A percentile compares a stretch with the other conserved stretches of the same genome.
phyloP scores from a whole-genome alignment of 805 yeast genomes.

The Candida alai region DNA sequence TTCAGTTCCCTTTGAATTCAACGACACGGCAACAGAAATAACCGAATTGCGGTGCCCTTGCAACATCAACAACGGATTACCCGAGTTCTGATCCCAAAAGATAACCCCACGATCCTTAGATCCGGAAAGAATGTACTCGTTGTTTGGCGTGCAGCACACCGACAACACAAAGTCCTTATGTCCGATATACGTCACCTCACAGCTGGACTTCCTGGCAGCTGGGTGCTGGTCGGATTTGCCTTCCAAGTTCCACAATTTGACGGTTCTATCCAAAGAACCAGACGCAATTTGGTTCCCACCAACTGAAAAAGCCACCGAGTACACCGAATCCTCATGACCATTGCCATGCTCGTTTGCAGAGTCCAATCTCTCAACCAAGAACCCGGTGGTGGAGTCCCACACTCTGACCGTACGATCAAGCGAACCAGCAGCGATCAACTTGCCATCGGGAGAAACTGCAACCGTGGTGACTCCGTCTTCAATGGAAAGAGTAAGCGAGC shows the following conservation, averaged over 20 bases:
- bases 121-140: slow-evolving; percentile 86
- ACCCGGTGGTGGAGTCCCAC: slow-evolving; percentile 93
- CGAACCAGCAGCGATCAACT: slow-evolving; percentile 92
- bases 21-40: slow-evolving; percentile 88
- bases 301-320: slow-evolving; percentile 89
- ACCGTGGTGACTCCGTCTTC: slow-evolving; percentile 99
- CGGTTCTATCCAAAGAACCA: slow-evolving; percentile 93
- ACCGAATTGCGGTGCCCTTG: slow-evolving; percentile 97
- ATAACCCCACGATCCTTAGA: slow-evolving; percentile 96
- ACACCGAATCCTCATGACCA: slow-evolving; percentile 95
- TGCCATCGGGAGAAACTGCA: slow-evolving; percentile 94
- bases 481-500: slow-evolving; percentile 81
- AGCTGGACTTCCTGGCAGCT: slow-evolving; percentile 44
- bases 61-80: slow-evolving; percentile 89
- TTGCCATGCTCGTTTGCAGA: slow-evolving; percentile 84
- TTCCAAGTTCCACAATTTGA: slow-evolving; percentile 90
- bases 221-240: slow-evolving; percentile 38
- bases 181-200: slow-evolving; percentile 91
- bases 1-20: slow-evolving; percentile 65
- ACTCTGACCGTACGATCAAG: slow-evolving; percentile 93
- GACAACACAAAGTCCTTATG: slow-evolving; percentile 94
- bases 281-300: slow-evolving; percentile 89
- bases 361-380: slow-evolving; percentile 86
- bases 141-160: slow-evolving; percentile 91
- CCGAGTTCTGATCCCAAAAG: slow-evolving; percentile 91